Base-by-base conservation (phyloP, 305 asterid species). In the Fraxinus platypoda region DNA sequence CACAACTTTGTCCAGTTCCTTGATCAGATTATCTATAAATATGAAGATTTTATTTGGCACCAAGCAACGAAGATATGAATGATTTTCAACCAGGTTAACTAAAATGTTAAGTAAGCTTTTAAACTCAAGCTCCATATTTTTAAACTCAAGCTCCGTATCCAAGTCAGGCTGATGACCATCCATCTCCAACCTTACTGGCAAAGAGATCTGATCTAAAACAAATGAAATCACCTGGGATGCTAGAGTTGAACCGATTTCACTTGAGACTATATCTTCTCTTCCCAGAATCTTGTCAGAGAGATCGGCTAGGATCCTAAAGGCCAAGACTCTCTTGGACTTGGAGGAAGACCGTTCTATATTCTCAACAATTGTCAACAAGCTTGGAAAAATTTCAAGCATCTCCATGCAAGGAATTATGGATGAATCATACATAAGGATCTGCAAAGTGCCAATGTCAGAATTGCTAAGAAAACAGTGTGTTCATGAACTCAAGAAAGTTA, bases 61-160 rank as follows among this genome's bases (percentile, higher is more conserved):
- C 75, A 91, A 79, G 80, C 87, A 84, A 81, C 83, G 54, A 78
- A 92, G 88, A 83, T 89, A 70, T 3, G 87, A 68, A 80, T 87
- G 90, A 43, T 85, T 90, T 79, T 85, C 92, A 85, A 89, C 93
- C 87, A 90, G 82, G 84, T 82, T 75, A 83, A 82, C 82, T 83
- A 94, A 82, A 84, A 83, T 82, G 82, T 77, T 49, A 77, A 95
- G 90, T 87, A 91, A 88, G 85, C 89, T 82, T 84, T 87, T 90
- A 76, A 92, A 84, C 89, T 90, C 97, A 62, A 83, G 91, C 81
- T 89, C 86, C 68, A 70, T 79, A n/a, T n/a, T 82, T 84, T 87
- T 90, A 76, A 92, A 84, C 89, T 90, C 97, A 62, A 83, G 91
- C 81, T 89, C 86, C 68, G 64, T 79, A 80, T 86, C 79, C 79